Conservation (phyloP, 1,139 yeast species). For the Candida sp. region DNA sequence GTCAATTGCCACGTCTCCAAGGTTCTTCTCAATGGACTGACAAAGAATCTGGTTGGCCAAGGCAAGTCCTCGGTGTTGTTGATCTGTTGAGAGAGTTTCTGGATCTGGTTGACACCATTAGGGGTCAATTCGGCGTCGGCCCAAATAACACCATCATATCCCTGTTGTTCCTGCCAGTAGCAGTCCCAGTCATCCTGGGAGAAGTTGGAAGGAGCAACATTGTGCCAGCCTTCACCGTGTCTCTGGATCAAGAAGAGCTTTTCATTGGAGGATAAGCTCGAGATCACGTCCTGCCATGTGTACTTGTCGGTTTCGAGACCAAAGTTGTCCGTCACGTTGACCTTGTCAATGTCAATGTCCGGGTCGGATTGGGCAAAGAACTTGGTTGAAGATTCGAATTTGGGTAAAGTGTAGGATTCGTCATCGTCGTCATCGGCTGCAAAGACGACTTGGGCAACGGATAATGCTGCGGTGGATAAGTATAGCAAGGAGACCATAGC, state of each 20-base stretch:
- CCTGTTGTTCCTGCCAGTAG: slow-evolving; percentile 33
- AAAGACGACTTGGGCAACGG: slow-evolving; percentile 9
- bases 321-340: slow-evolving; percentile 19
- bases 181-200: slow-evolving; percentile 36
- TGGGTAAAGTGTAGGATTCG: slow-evolving; percentile 9
- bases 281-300: slow-evolving; percentile 20
- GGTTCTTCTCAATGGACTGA: slow-evolving; percentile 41
- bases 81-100: slow-evolving; percentile 21
- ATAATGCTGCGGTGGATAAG: slow-evolving; percentile 3
- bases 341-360: slow-evolving; percentile 11
- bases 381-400: slow-evolving; percentile 13
- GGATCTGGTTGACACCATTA: slow-evolving; percentile 26
- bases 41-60: slow-evolving; percentile 30
- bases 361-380: slow-evolving; percentile 26
- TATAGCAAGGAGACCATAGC: not conserved
- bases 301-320: slow-evolving; percentile 20
- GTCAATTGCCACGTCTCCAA: slow-evolving; percentile 35
- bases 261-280: slow-evolving; percentile 11
- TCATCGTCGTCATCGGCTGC: not conserved
- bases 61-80: slow-evolving; percentile 23
- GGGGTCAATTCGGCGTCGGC: slow-evolving; percentile 40
- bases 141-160: slow-evolving; percentile 38
- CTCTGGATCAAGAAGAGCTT: slow-evolving; percentile 41
- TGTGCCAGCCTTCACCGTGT: slow-evolving; percentile 46
- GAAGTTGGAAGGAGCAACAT: slow-evolving; percentile 8